Evolutionary conservation across 2,329 filamentous ascomycete species (phyloP).

Genomic region (Boeremia lycopersici): DNA sequence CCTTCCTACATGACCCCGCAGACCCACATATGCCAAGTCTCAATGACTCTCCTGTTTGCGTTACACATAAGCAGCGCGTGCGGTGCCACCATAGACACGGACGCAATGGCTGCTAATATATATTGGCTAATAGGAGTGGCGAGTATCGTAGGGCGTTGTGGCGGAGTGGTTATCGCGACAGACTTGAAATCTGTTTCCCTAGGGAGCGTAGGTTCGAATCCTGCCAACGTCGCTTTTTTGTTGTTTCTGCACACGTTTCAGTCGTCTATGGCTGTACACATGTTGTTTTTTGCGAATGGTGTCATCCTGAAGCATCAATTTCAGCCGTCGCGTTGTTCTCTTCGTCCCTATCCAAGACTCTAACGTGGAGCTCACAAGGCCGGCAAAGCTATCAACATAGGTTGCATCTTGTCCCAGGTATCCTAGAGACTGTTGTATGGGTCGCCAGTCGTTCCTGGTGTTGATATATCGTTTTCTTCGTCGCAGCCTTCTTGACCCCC

Average conservation of each 20-base stretch:
- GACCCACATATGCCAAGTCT: not conserved
- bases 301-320: too few species aligned
- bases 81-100: too few species aligned
- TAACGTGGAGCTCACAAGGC: too few species aligned
- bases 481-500: conserved; percentile 1
- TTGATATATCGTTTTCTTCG: not conserved
- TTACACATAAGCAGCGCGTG: not conserved
- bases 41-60: not conserved
- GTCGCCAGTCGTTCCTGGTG: not conserved
- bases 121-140: not conserved
- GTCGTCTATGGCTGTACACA: too few species aligned
- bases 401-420: too few species aligned
- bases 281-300: too few species aligned
- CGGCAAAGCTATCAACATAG: too few species aligned
- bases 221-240: conserved; percentile 38
- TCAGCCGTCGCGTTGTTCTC: too few species aligned
- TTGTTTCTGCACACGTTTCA: too few species aligned
- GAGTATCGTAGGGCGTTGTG: conserved; percentile 29
- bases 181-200: conserved; percentile 49
- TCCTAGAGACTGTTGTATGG: too few species aligned
- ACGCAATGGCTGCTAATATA: not conserved
- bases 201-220: conserved; percentile 46
- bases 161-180: conserved; percentile 48
- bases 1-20: not conserved
- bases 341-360: too few species aligned